Evolutionary conservation across 495 filamentous ascomycete species (phyloP).

Genomic region (Penicillium argentinense): DNA sequence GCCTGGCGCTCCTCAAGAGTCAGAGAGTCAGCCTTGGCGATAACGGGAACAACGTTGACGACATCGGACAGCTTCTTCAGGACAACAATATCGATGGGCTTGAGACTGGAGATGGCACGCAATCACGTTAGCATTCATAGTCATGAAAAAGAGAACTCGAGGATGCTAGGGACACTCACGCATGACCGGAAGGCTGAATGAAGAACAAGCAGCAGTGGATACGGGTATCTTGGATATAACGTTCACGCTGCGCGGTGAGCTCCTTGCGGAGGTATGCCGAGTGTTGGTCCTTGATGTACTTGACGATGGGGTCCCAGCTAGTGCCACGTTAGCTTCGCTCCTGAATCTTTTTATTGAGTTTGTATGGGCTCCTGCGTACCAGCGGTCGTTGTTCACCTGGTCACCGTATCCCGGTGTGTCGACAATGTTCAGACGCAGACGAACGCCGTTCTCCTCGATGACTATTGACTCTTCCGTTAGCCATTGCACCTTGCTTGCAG

Average conservation of each 20-base stretch:
- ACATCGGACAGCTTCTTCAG: slow-evolving; percentile 98
- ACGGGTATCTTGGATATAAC: slow-evolving; percentile 97
- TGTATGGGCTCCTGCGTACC: slow-evolving; percentile 41
- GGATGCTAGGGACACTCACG: slow-evolving; percentile 58
- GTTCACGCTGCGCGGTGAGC: slow-evolving; percentile 98
- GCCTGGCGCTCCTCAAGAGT: slow-evolving; percentile 92
- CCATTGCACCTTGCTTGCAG: slow-evolving; percentile 5
- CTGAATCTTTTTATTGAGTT: neutral
- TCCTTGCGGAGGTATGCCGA: slow-evolving; percentile 99
- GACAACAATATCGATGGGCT: slow-evolving; percentile 99
- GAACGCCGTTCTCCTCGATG: slow-evolving; percentile 94
- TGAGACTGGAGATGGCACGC: slow-evolving; percentile 64
- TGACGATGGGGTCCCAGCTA: slow-evolving; percentile 93
- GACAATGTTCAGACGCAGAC: slow-evolving; percentile 75
- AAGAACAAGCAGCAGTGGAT: slow-evolving; percentile 99
- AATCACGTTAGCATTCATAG: neutral
- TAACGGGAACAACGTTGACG: slow-evolving; percentile 98
- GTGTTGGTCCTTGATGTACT: slow-evolving; percentile 99
- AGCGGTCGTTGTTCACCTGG: slow-evolving; percentile 81
- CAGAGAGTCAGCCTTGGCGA: slow-evolving; percentile 96
- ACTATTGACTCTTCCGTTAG: slow-evolving; percentile 50
- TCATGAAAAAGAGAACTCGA: neutral
- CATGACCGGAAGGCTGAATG: slow-evolving; percentile 97
- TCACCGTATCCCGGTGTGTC: slow-evolving; percentile 80
- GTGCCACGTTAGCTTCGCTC: slow-evolving; percentile 32